Evolutionary conservation across 2,329 filamentous ascomycete species (phyloP), one percentile per base, ranked within the genome.

Genomic region (Epichloe elymi): DNA sequence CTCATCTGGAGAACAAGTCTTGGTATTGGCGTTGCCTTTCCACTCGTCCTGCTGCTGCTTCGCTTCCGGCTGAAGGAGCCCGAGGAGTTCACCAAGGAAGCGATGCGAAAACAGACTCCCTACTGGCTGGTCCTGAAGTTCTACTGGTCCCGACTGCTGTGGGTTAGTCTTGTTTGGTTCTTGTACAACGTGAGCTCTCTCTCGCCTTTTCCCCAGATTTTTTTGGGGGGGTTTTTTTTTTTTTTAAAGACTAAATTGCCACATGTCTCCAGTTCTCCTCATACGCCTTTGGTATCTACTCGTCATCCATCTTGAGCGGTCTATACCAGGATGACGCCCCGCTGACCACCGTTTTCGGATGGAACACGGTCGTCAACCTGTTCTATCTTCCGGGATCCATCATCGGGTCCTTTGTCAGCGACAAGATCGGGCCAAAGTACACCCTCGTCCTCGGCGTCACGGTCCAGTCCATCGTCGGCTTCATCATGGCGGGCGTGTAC

Each of bases 341-440:
- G 0, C 70, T 95, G 2, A 91, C 87, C 61, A 85, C 85, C 55
- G 71, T 82, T 11, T 90, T 95, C 54, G 90, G 88, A 40, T 95
- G 88, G 88, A 89, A 88, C 63, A 88, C 85, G 0, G 76, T 95
- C 41, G 80, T 94, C 71, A 95, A 93, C 65, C 71, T 88, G 55
- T 95, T 95, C 67, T 94, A 94, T 66, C 76, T 95, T 46, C 89
- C 88, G 0, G 90, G 90, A 1, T 86, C 87, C 23, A 73, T 89
- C 49, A 67, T 85, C 3, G 90, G 90, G 19, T 85, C 87, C 0
- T 86, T 86, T 51, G 70, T 86, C 5, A 85, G 81, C 26, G 90
- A 96, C 67, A 81, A 76, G 70, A 70, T 94, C 48, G 90, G 90
- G 0, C 88, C 90, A 0, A 82, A 83, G 52, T 80, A 84, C 57